These are phyloP conservation scores for Xerocomellus chrysenteron DNA, from an alignment of 768 basidiomycete species.

Conservation along the genomic window DNA sequence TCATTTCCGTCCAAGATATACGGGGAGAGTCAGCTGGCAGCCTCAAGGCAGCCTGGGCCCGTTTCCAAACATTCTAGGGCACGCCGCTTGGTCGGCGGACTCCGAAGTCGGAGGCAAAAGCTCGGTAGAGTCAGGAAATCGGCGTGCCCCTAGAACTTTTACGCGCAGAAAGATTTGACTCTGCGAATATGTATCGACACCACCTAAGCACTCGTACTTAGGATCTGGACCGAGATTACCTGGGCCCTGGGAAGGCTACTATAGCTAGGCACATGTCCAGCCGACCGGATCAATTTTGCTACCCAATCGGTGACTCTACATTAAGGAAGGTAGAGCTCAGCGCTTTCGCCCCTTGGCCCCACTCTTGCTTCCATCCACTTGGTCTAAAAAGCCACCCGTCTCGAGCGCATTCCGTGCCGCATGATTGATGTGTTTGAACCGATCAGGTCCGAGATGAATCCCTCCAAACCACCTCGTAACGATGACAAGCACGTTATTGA, in stretches of 20 bases:
- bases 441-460: conserved; percentile 83
- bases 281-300: background rate
- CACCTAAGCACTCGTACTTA: no score
- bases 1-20: conserved; percentile 7
- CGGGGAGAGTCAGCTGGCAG: conserved; percentile 4
- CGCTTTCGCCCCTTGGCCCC: conserved; percentile 29
- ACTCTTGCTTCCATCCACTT: conserved; percentile 30
- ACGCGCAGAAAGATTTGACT: no score
- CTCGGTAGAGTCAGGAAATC: no score
- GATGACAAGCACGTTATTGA: conserved; percentile 81
- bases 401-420: conserved; percentile 91
- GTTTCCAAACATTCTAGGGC: no score
- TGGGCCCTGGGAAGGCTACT: background rate
- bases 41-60: no score
- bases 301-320: background rate
- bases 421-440: conserved; percentile 93
- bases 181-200: no score
- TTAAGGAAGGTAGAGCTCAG: conserved; percentile 6
- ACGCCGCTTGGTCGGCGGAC: no score
- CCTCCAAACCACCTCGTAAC: conserved; percentile 96
- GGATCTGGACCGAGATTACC: no score
- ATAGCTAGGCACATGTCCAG: background rate
- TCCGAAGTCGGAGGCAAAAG: no score
- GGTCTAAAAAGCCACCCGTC: conserved; percentile 80
- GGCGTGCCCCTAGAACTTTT: no score